Evolutionary conservation across 805 yeast genomes (phyloP), one percentile per base, ranked within the genome.

Genomic region (Lachancea sp.): DNA sequence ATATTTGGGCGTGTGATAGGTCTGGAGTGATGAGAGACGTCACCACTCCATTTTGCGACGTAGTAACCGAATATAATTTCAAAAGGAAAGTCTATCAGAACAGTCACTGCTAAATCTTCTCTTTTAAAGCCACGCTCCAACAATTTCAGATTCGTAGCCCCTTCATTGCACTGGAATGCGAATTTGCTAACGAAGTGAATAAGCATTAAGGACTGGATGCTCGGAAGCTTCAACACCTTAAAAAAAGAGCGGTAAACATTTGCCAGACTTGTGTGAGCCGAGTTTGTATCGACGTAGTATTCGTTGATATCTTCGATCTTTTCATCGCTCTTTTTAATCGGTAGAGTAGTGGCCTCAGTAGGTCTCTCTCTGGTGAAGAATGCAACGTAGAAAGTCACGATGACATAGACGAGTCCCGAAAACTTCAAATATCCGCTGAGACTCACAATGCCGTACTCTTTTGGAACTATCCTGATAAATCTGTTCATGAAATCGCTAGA

Each of bases 81-180:
- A 60, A 92, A 88, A 8, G 98, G 98, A 62, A 92, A 92, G 60
- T 92, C 96, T 36, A 92, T 85, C 34, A 92, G 64, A 0, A 90
- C 97, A 0, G 96, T 85, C 16, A 92, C 75, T 1, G 97, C 94
- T 29, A 92, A 67, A 57, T 92, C 97, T 60, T 92, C 98, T 58
- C 89, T 85, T 29, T 92, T 78, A 33, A 92, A 77, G 0, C 98
- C 98, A 54, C 81, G 82, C 58, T 92, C 98, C 5, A 92, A 67
- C 17, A 92, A 68, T 59, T 90, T 92, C 51, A 92, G 72, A 56
- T 90, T 90, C 1, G 97, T 92, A 21, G 95, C 97, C 6, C 92
- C 88, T 61, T 92, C 98, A 55, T 89, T 92, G 21, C 89, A 95
- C 58, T 89, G 96, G 61, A 92, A 92, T 2, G 96, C 97, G 43